These are phyloP conservation scores for Suhomyces xylopsoci DNA, from an alignment of 805 yeast genomes.

Conservation along the genomic window DNA sequence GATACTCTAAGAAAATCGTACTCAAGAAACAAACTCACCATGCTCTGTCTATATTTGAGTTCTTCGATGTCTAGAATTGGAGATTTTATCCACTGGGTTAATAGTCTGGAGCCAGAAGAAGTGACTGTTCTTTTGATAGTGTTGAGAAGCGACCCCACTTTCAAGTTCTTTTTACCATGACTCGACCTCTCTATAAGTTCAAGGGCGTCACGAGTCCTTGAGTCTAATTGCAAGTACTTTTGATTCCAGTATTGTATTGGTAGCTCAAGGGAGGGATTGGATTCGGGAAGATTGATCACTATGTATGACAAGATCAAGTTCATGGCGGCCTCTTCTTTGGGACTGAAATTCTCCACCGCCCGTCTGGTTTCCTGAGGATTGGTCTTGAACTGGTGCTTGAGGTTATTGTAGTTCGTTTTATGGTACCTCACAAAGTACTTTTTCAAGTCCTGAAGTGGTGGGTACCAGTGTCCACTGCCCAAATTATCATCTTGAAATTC, in stretches of 20 bases:
- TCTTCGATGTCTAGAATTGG: slow-evolving; percentile 65
- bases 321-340: slow-evolving; percentile 59
- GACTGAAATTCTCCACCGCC: slow-evolving; percentile 29
- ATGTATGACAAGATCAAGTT: slow-evolving; percentile 62
- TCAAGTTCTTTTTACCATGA: slow-evolving; percentile 43
- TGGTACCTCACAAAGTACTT: slow-evolving; percentile 60
- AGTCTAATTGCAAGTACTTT: slow-evolving; percentile 70
- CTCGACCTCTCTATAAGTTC: slow-evolving; percentile 60
- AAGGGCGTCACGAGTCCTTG: slow-evolving; percentile 71
- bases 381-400: slow-evolving; percentile 29
- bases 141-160: slow-evolving; percentile 69
- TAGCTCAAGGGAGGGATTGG: slow-evolving; percentile 56
- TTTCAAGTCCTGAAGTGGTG: slow-evolving; percentile 55
- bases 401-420: slow-evolving; percentile 28
- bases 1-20: slow-evolving; percentile 17
- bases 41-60: slow-evolving; percentile 48
- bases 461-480: slow-evolving; percentile 51
- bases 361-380: slow-evolving; percentile 37
- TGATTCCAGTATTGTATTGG: slow-evolving; percentile 59
- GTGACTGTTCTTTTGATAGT: slow-evolving; percentile 74
- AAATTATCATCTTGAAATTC: slow-evolving; percentile 38
- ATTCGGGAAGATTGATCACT: slow-evolving; percentile 68
- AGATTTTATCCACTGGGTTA: slow-evolving; percentile 77
- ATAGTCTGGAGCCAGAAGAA: slow-evolving; percentile 73
- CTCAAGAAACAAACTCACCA: slow-evolving; percentile 29